A percentile compares a stretch with the other conserved stretches of the same genome.
Conservation (phyloP, 768 basidiomycete species). For the Suillus weaverae region DNA sequence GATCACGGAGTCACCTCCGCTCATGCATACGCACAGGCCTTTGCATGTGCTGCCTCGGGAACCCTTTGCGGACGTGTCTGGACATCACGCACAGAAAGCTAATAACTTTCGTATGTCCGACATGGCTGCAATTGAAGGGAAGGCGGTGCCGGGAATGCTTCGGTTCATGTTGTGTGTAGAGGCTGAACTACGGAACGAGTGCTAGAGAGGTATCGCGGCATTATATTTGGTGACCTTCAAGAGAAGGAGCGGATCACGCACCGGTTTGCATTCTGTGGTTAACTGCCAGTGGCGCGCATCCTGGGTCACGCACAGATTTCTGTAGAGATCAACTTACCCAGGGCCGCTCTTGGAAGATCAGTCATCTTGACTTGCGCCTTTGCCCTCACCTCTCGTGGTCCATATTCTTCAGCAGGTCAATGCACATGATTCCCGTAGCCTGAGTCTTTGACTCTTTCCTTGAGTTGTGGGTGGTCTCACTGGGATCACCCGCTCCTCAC, state of each 20-base stretch:
- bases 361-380: conserved; percentile 8
- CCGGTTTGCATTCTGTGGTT: conserved; percentile 24
- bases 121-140: conserved; percentile 34
- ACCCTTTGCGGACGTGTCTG: conserved; percentile 33
- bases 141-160: conserved; percentile 52
- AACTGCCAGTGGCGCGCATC: conserved; percentile 6
- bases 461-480: conserved; percentile 19
- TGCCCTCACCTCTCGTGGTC: conserved; percentile 21
- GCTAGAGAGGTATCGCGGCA: conserved; percentile 55
- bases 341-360: conserved; percentile 26
- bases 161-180: conserved; percentile 30
- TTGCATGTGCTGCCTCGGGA: conserved; percentile 54
- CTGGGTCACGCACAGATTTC: conserved; percentile 39
- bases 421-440: conserved; percentile 42
- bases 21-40: conserved; percentile 42
- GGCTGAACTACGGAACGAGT: conserved; percentile 13
- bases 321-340: conserved; percentile 27
- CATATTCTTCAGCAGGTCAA: conserved; percentile 30
- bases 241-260: conserved; percentile 45
- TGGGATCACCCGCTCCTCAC: conserved; percentile 30
- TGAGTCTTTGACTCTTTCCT: conserved; percentile 45
- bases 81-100: conserved; percentile 27
- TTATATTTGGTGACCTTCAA: conserved; percentile 20
- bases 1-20: conserved; percentile 18
- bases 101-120: conserved; percentile 26